A percentile compares a stretch with the other conserved stretches of the same genome.
These are phyloP conservation scores for Plasmodium knowlesi DNA, from an alignment of 169 alveolate genomes.

Conservation along the genomic window DNA sequence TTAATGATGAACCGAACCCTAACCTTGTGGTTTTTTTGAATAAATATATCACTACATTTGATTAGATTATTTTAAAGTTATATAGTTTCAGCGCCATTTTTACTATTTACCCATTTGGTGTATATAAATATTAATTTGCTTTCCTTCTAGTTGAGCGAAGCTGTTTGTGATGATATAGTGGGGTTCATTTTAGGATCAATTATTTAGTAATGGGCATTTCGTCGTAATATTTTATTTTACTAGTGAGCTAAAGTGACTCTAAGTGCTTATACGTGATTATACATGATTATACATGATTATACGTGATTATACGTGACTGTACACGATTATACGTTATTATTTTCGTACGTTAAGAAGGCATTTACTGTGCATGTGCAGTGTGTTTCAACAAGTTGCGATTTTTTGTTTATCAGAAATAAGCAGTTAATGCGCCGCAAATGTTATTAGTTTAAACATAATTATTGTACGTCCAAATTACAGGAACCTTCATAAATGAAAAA, in stretches of 20 bases:
- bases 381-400: not conserved
- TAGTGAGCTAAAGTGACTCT: not conserved
- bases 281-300: not conserved
- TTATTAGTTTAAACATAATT: not conserved
- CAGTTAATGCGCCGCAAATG: slow-evolving; percentile 1
- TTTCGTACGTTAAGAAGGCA: not conserved
- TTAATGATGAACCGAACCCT: not conserved
- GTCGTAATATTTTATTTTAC: not conserved
- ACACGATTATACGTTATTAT: not conserved
- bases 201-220: not conserved
- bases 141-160: not conserved
- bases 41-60: not conserved
- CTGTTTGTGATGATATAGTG: not conserved
- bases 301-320: not conserved
- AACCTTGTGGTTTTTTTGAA: not conserved
- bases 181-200: not conserved
- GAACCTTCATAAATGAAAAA: not conserved
- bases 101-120: not conserved
- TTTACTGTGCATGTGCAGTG: not conserved
- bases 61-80: not conserved
- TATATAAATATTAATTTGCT: not conserved
- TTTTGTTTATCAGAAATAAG: not conserved
- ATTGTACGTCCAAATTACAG: not conserved
- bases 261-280: not conserved
- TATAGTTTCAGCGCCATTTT: not conserved